These are phyloP conservation scores for Neonectria coccinea DNA, from an alignment of 2,329 filamentous ascomycete genomes.

Conservation along the genomic window DNA sequence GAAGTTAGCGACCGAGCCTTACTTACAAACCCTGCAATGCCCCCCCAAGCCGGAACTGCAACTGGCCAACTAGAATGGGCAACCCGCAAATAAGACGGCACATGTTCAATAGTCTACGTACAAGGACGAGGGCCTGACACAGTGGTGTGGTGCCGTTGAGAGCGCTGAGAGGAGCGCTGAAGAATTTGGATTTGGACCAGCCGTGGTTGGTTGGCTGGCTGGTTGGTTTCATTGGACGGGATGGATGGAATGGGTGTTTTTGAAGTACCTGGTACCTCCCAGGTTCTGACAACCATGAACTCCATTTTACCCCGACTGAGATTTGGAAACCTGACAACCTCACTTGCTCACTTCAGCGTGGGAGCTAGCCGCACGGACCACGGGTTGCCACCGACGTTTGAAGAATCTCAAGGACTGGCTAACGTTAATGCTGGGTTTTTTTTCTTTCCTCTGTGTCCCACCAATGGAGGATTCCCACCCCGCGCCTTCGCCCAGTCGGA, in stretches of 20 bases:
- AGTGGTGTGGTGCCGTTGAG: background rate
- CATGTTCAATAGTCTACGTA: background rate
- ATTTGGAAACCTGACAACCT: too few relatives aligned
- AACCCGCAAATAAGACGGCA: background rate
- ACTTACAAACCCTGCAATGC: background rate
- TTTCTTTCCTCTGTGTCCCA: constrained; percentile 3
- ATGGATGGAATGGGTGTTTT: background rate
- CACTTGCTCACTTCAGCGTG: background rate
- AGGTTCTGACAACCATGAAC: background rate
- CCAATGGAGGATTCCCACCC: constrained; percentile 4
- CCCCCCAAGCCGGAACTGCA: background rate
- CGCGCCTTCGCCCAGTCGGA: constrained; percentile 7
- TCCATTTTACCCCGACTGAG: too few relatives aligned
- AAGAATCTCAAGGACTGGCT: constrained; percentile 2
- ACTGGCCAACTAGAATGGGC: background rate
- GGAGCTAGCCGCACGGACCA: constrained; percentile 8
- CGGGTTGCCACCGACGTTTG: constrained; percentile 6
- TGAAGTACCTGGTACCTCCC: background rate
- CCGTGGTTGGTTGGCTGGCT: background rate
- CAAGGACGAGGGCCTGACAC: background rate
- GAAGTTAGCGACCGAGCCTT: background rate
- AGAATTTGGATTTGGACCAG: background rate
- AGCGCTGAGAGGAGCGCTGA: background rate
- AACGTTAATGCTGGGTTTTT: background rate
- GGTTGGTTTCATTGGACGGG: too few relatives aligned